Base-by-base conservation (phyloP, 805 yeast genomes). In the Ogataea philodendri region DNA sequence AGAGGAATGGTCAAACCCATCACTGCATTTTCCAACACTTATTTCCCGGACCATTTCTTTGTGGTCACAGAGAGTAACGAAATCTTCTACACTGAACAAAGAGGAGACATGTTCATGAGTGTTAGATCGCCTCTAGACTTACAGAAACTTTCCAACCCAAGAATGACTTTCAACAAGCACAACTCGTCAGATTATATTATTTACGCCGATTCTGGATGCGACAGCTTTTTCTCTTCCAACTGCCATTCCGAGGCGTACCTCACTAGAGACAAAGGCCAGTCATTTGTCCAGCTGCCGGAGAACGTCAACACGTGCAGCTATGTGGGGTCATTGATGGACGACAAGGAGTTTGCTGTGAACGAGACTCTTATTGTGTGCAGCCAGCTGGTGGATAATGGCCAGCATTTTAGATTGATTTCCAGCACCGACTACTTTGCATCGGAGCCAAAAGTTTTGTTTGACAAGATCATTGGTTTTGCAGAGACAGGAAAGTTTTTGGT, bases 401-500 rank as follows among this genome's bases (percentile, higher is more conserved):
- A 39, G 13, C 37, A 43, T 13, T 45, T 48, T 31, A 42, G 40
- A 20, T 37, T 63, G 7, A 39, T 74, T 9, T 69, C 84, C 1
- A 68, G 85, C 5, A 61, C 59, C 1, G 80, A 85, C 51, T 70
- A 62, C 47, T 81, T 80, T 55, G 46, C 60, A 15, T 47, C 51
- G 5, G 64, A 61, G 8, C 59, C 65, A 5, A 57, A 50, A 9
- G 65, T 59, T 0, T 51, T 74, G 3, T 75, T 81, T 49, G 76
- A 76, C 2, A 62, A 71, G 31, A 75, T 84, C 22, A 73, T 83
- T 26, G 96, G 95, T 0, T 79, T 77, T 46, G 87, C 93, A 13
- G 66, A 78, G 21, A 76, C 80, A 13, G 83, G 84, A 15, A 80
- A 75, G 18, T 90, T 74, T 50, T 64, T 84, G 15, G 74, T 90